phyloP scores from a whole-genome alignment of 345 rosid genomes.

The Euclidium syriacum region DNA sequence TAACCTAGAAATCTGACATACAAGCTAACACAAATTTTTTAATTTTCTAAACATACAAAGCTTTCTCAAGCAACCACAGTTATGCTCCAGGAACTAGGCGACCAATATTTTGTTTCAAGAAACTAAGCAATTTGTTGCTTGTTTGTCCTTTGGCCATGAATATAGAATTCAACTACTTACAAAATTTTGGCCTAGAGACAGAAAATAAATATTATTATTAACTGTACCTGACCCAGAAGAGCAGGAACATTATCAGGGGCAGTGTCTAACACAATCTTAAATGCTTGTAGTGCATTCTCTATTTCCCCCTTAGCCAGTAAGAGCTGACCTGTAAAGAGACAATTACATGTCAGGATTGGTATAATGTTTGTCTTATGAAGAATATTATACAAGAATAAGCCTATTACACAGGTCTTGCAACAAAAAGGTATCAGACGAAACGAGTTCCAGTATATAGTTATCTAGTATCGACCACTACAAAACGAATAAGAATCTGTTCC shows the following conservation, averaged over 20 bases:
- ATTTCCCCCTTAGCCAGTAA: constrained; percentile 92
- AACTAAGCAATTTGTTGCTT: not conserved
- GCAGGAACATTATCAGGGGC: constrained; percentile 83
- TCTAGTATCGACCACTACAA: not conserved
- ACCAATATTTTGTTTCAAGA: not conserved
- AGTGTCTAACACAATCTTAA: constrained; percentile 77
- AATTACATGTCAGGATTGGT: not conserved
- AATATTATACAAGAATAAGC: constrained; percentile 1
- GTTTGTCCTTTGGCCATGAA: not conserved
- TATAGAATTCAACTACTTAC: not conserved
- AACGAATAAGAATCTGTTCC: not conserved
- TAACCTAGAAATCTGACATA: not conserved
- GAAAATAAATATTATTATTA: not conserved
- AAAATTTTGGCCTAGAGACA: not conserved
- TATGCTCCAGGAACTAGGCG: not conserved
- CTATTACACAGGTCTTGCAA: not conserved
- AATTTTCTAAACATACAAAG: not conserved
- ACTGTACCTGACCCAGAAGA: constrained; percentile 88
- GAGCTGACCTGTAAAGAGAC: constrained; percentile 70
- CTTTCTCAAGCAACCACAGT: not conserved
- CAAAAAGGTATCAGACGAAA: not conserved
- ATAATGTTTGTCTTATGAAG: not conserved
- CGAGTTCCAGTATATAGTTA: not conserved
- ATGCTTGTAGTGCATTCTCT: constrained; percentile 87
- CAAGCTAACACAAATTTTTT: not conserved